These are phyloP conservation scores for Phalaenopsis equestris DNA, from an alignment of 106 monocot genomes.

Conservation along the genomic window DNA sequence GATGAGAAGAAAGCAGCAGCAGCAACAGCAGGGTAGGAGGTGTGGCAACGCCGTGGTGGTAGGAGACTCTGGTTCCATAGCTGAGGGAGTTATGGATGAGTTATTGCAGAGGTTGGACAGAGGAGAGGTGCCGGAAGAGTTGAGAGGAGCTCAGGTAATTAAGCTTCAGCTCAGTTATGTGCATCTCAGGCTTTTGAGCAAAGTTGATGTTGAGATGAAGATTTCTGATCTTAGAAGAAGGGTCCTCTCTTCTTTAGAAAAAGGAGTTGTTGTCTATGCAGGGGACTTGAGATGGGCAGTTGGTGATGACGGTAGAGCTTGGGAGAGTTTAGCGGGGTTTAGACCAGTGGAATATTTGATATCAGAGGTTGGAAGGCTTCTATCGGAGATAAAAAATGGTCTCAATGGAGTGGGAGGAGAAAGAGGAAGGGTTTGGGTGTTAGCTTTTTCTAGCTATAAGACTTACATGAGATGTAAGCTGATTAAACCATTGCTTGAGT, in stretches of 20 bases:
- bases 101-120: slow-evolving; percentile 52
- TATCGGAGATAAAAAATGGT: slow-evolving; percentile 32
- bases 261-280: slow-evolving; percentile 29
- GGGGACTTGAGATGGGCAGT: slow-evolving; percentile 79
- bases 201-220: slow-evolving; percentile 47
- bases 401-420: slow-evolving; percentile 2
- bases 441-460: slow-evolving; percentile 73
- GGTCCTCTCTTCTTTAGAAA: slow-evolving; percentile 21
- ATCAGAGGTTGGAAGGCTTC: slow-evolving; percentile 49
- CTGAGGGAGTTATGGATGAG: slow-evolving; percentile 53
- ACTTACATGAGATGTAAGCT: slow-evolving; percentile 79
- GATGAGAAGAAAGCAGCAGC: slow-evolving; percentile 35
- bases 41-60: slow-evolving; percentile 47
- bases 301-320: slow-evolving; percentile 28
- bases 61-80: slow-evolving; percentile 58
- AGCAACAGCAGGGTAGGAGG: slow-evolving; percentile 36
- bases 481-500: slow-evolving; percentile 59
- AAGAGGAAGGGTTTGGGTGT: slow-evolving; percentile 47
- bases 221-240: slow-evolving; percentile 57
- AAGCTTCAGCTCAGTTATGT: slow-evolving; percentile 53
- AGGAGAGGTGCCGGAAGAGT: slow-evolving; percentile 68
- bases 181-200: slow-evolving; percentile 59
- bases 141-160: slow-evolving; percentile 46
- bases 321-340: slow-evolving; percentile 9
- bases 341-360: slow-evolving; percentile 45